These are phyloP conservation scores for Mucor racemosus DNA, from an alignment of 371 early-diverging fungal genomes.

Conservation along the genomic window DNA sequence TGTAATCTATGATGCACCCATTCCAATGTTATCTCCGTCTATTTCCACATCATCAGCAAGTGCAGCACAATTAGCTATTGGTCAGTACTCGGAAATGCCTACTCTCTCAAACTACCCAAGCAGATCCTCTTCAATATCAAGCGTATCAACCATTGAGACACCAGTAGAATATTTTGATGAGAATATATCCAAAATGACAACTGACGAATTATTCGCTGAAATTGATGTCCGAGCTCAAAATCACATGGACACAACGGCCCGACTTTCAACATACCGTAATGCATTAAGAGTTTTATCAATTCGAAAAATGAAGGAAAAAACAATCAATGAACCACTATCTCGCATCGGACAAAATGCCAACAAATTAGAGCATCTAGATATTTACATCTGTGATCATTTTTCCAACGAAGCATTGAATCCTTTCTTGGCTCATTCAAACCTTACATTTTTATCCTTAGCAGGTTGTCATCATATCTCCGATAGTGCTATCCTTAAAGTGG, in stretches of 20 bases:
- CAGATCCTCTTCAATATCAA: constrained; percentile 27
- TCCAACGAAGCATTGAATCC: constrained; percentile 29
- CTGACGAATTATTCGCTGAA: not conserved
- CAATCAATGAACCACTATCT: constrained; percentile 32
- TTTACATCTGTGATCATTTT: constrained; percentile 48
- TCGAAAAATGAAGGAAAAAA: constrained; percentile 41
- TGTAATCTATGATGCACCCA: constrained; percentile 12
- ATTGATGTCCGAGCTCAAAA: not conserved
- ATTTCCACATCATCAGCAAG: not conserved
- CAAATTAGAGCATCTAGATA: constrained; percentile 37
- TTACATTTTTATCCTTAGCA: constrained; percentile 56
- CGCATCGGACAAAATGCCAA: constrained; percentile 32
- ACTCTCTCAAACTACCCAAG: constrained; percentile 7
- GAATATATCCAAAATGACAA: not conserved
- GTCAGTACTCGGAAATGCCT: not conserved
- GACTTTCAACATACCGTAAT: constrained; percentile 25
- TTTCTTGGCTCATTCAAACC: constrained; percentile 28
- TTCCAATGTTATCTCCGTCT: not conserved
- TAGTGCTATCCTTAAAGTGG: constrained; percentile 44
- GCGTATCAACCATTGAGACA: constrained; percentile 20
- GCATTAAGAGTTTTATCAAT: constrained; percentile 25
- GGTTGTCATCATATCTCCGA: constrained; percentile 63
- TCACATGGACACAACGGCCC: not conserved
- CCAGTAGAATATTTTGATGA: constrained; percentile 11
- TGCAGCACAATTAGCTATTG: constrained; percentile 2